A percentile compares a stretch with the other conserved stretches of the same genome.
phyloP scores from a whole-genome alignment of 2,329 filamentous ascomycete species.

The Colletotrichum musae region DNA sequence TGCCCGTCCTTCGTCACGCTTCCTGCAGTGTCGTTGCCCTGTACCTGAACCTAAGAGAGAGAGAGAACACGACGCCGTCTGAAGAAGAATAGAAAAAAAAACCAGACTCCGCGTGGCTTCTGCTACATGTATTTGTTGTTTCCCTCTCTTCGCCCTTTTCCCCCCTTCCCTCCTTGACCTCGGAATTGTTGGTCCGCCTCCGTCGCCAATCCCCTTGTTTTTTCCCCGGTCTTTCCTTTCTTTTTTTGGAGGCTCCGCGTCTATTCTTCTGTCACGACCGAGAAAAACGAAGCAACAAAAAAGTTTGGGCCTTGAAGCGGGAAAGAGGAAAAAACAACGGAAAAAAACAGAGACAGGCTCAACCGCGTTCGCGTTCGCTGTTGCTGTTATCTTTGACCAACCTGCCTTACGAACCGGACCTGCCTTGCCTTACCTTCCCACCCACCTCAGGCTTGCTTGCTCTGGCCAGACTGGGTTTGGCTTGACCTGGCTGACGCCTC shows the following conservation, averaged over 20 bases:
- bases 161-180: slow-evolving; percentile 2
- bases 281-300: slow-evolving; percentile 30
- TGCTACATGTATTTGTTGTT: slow-evolving; percentile 17
- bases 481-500: slow-evolving; percentile 33
- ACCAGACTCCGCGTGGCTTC: slow-evolving; percentile 31
- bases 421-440: slow-evolving; percentile 19
- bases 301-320: slow-evolving; percentile 13
- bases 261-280: slow-evolving; percentile 35
- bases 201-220: slow-evolving; percentile 14
- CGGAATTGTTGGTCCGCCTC: slow-evolving; percentile 9
- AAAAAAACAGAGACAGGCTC: slow-evolving; percentile 27
- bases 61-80: slow-evolving; percentile 18
- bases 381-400: slow-evolving; percentile 33
- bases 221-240: slow-evolving; percentile 8
- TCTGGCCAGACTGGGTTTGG: slow-evolving; percentile 23
- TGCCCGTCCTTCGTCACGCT: slow-evolving; percentile 21
- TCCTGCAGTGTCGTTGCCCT: slow-evolving; percentile 13
- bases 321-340: background rate
- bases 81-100: slow-evolving; percentile 21
- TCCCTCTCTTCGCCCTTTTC: slow-evolving; percentile 5
- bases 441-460: too few species aligned
- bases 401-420: slow-evolving; percentile 11
- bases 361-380: slow-evolving; percentile 7
- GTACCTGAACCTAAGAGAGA: slow-evolving; percentile 26
- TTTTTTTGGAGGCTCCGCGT: slow-evolving; percentile 33